phyloP scores from a whole-genome alignment of 495 filamentous ascomycete species.

The Aspergillus heteromorphus region DNA sequence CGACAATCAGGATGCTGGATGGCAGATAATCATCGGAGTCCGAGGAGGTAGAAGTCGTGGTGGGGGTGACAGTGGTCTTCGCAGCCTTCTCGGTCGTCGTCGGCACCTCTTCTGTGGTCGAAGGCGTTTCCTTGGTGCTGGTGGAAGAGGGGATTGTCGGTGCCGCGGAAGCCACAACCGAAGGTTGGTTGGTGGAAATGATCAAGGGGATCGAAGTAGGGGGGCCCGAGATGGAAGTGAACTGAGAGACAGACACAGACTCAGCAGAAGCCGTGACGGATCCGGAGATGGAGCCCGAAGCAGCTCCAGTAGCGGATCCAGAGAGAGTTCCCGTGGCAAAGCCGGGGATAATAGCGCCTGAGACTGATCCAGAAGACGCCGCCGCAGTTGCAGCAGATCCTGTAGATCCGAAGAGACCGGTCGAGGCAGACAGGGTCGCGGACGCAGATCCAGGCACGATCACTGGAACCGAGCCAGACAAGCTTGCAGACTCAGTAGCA shows the following conservation, averaged over 20 bases:
- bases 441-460: background rate
- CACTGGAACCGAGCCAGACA: too few species aligned
- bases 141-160: background rate
- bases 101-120: slow-evolving; percentile 1
- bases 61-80: slow-evolving; percentile 2
- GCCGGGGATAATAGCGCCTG: background rate
- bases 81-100: slow-evolving; percentile 6
- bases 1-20: slow-evolving; percentile 21
- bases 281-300: background rate
- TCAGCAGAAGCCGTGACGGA: background rate
- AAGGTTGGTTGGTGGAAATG: background rate
- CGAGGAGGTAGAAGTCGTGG: slow-evolving; percentile 15
- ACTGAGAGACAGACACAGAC: background rate
- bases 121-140: slow-evolving; percentile 5
- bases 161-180: background rate
- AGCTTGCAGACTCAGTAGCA: too few species aligned
- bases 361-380: background rate
- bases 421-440: background rate
- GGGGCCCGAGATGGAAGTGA: background rate
- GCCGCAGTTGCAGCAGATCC: background rate
- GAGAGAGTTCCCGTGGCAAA: background rate
- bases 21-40: slow-evolving; percentile 17
- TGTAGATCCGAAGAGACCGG: background rate
- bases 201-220: background rate
- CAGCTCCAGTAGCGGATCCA: background rate